Percentiles rank a stretch among this genome's conserved stretches.
Conservation (phyloP, 108 stramenopile genomes). For the Fistulifera pelliculosa region DNA sequence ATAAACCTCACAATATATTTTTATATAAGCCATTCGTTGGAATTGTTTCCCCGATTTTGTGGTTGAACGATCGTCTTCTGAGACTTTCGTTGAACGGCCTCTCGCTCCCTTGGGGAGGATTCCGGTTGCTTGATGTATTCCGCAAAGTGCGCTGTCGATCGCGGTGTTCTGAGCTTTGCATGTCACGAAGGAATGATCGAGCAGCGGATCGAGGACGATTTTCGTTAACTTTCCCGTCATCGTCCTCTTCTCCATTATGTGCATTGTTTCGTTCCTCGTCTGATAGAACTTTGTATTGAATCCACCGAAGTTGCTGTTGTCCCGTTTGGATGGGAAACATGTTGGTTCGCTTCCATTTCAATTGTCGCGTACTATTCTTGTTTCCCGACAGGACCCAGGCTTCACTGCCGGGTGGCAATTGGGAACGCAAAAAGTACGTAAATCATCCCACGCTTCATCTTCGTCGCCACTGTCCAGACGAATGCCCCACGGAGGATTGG, state of each 20-base stretch:
- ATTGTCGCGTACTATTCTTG: conserved; percentile 47
- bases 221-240: no score
- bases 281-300: conserved; percentile 44
- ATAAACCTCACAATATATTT: no score
- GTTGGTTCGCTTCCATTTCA: conserved; percentile 51
- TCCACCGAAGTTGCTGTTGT: conserved; percentile 73
- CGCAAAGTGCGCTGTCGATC: no score
- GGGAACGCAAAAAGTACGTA: conserved; percentile 50
- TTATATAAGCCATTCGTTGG: no score
- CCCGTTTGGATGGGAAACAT: conserved; percentile 60
- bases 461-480: conserved; percentile 56
- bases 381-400: conserved; percentile 77
- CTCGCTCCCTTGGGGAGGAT: no score
- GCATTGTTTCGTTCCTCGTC: conserved; percentile 1
- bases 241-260: not conserved
- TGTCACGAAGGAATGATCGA: no score
- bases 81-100: no score
- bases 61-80: no score
- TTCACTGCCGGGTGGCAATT: conserved; percentile 38
- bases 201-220: no score
- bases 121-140: no score
- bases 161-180: no score
- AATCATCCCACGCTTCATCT: conserved; percentile 63
- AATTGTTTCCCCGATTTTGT: no score
- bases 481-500: conserved; percentile 81